Evolutionary conservation across 805 yeast species (phyloP), one percentile per base, ranked within the genome.

Genomic region (Candida ovalis): DNA sequence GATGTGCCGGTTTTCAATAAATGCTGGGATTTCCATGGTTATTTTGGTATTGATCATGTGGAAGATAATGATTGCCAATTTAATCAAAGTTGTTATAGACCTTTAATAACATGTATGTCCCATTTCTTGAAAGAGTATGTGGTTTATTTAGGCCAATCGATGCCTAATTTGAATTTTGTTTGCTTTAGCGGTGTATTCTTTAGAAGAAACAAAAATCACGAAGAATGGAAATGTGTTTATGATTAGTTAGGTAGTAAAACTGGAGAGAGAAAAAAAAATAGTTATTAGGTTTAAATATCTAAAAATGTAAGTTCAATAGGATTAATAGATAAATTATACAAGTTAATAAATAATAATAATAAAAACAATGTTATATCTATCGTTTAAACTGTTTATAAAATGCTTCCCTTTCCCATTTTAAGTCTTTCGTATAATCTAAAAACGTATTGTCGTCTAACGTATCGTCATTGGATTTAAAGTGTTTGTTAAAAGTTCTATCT

Each of bases 1-100:
- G 49, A 55, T 1, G 48, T 49, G 12, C 69, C 79, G 0, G 70
- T 74, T 1, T 52, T 62, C 7, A 56, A 61, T 13, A 59, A 61
- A 17, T 53, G 46, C 10, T 80, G 84, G 83, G 63, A 75, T 46
- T 71, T 80, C 54, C 84, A 80, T 53, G 75, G 75, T 1, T 71
- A 69, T 49, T 70, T 69, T 28, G 61, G 58, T 19, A 62, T 78
- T 30, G 64, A 67, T 2, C 79, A 78, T 46, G 67, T 67, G 27
- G 63, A 64, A 2, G 70, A 62, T 32, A 61, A 63, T 38, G 58
- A 63, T 1, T 79, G 84, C 48, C 57, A 59, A 22, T 76, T 74
- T 56, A 73, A 77, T 48, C 72, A 72, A 46, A 61, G 71, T 32
- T 70, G 70, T 6, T 79, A 73, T 50, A 60, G 61, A 8, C 70